phyloP scores from a whole-genome alignment of 768 basidiomycete genomes.

The Sporobolomyces phaffii region DNA sequence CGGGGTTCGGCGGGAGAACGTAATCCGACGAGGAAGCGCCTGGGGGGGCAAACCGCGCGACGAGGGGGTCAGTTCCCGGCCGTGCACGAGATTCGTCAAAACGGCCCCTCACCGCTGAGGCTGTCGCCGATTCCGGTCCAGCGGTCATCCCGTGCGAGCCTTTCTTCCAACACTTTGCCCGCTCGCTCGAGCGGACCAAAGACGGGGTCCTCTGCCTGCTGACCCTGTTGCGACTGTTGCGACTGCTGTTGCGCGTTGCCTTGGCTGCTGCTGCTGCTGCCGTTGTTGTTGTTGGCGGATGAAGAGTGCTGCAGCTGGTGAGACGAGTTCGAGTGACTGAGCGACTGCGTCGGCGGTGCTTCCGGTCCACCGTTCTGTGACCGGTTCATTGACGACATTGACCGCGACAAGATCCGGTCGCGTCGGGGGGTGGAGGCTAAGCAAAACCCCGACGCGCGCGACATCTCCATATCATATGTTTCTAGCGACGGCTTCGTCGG shows the following conservation, averaged over 20 bases:
- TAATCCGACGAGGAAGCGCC: slow-evolving; percentile 41
- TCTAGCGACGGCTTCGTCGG: too few relatives aligned
- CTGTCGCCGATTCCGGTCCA: slow-evolving; percentile 31
- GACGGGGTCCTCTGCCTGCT: slow-evolving; percentile 11
- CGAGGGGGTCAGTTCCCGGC: too few relatives aligned
- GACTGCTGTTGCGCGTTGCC: not conserved
- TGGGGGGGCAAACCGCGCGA: slow-evolving; percentile 1
- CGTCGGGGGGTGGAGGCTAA: too few relatives aligned
- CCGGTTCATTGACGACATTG: not conserved
- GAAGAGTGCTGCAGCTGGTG: not conserved
- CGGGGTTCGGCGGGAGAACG: slow-evolving; percentile 34
- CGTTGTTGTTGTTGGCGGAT: not conserved
- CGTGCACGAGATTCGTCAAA: too few relatives aligned
- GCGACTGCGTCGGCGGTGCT: not conserved
- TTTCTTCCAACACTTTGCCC: slow-evolving; percentile 29
- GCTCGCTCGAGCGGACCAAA: slow-evolving; percentile 28
- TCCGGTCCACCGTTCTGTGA: not conserved
- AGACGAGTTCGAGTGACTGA: slow-evolving; percentile 1
- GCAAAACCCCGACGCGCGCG: too few relatives aligned
- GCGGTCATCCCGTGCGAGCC: slow-evolving; percentile 26
- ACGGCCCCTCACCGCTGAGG: slow-evolving; percentile 14
- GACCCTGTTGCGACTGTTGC: not conserved
- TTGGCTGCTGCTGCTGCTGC: not conserved
- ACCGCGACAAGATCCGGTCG: too few relatives aligned
- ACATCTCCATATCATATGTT: too few relatives aligned